Evolutionary conservation across 83 land plant genomes (phyloP), one percentile per base, ranked within the genome.

Genomic region (Picea mariana): DNA sequence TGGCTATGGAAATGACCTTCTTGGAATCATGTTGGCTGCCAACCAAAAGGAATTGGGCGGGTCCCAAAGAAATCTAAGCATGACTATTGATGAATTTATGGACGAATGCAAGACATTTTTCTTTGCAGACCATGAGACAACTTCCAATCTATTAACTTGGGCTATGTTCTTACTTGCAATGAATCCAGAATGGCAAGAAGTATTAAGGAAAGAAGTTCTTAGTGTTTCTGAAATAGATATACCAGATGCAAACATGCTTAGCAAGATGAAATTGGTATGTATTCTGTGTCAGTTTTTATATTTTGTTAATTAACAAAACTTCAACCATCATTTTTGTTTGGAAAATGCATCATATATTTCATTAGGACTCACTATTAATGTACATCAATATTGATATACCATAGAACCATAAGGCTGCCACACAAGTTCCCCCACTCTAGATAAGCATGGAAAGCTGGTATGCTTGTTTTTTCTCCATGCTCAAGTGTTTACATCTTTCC

Each of bases 101-200:
- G 86, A 85, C 11, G 85, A 90, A 44, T 88, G 91, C 80, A 88
- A 84, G 69, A 67, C 84, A 15, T 84, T 90, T 85, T 88, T 65
- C 87, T 86, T 90, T 58, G 87, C 84, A 0, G 89, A 91, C 1
- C 85, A 90, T 34, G 87, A 88, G 80, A 86, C 92, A 8, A 85
- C 83, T 12, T 66, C 87, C 2, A 31, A 62, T 11, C 60, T 79
- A 2, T 68, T 89, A 0, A 47, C 82, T 11, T 90, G 83, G 89
- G 27, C 83, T 3, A 6, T 88, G 67, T 76, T 88, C 24, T 61
- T 88, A 49, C 73, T 88, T 9, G 78, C 82, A 6, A 26, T 52
- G 20, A 38, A 88, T 80, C 87, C 58, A 8, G 88, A 88, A 18
- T 90, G 88, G 91, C 87, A 86, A 44, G 83, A 84, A 16, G 79